A percentile compares a stretch with the other conserved stretches of the same genome.
These are phyloP conservation scores for Dictyostelium brefeldianum DNA, from an alignment of 78 protist genomes.

Conservation along the genomic window DNA sequence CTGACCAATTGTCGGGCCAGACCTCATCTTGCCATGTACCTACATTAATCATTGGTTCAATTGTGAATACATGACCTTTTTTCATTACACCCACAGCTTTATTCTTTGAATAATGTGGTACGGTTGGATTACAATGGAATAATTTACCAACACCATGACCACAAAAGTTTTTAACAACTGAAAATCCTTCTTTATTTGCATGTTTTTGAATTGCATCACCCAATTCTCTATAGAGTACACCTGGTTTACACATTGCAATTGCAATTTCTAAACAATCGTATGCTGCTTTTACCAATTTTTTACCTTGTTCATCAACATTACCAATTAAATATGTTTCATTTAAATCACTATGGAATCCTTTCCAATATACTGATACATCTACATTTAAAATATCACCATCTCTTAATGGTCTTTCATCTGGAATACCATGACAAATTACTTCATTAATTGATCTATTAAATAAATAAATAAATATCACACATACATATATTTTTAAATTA, in stretches of 20 bases:
- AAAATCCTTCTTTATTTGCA: conserved; percentile 78
- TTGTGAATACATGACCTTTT: conserved; percentile 96
- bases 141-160: conserved; percentile 97
- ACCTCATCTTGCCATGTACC: conserved; percentile 67
- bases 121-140: conserved; percentile 95
- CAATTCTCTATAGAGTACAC: conserved; percentile 88
- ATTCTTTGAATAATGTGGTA: conserved; percentile 93
- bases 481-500: neutral
- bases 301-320: conserved; percentile 81
- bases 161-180: conserved; percentile 90
- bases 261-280: conserved; percentile 74
- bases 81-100: conserved; percentile 94
- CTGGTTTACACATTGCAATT: conserved; percentile 74
- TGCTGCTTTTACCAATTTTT: conserved; percentile 77
- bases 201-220: conserved; percentile 90
- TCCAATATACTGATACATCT: conserved; percentile 94
- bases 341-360: conserved; percentile 97
- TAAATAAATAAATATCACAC: neutral
- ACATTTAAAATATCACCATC: conserved; percentile 97
- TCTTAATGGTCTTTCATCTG: conserved; percentile 89
- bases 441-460: conserved; percentile 90
- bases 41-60: conserved; percentile 98
- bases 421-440: conserved; percentile 99
- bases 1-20: conserved; percentile 99
- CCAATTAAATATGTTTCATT: conserved; percentile 96